These are phyloP conservation scores for Dictyostelium brefeldianum DNA, from an alignment of 78 protist species.

Conservation along the genomic window DNA sequence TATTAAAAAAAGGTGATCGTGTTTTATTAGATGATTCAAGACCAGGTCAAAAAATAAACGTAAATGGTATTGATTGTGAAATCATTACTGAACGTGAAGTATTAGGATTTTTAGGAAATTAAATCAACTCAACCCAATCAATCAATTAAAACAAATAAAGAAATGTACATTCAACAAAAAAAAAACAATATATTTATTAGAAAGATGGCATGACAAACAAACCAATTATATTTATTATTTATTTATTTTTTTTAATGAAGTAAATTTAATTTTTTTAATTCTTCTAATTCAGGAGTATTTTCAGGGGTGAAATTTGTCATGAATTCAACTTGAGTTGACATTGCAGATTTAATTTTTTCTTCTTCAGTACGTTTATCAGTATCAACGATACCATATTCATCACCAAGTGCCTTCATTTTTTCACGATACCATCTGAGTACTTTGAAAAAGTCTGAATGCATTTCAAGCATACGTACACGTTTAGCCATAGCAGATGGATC, in stretches of 20 bases:
- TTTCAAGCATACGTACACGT: conserved; percentile 72
- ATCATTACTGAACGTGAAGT: conserved; percentile 48
- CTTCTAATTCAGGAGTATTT: conserved; percentile 72
- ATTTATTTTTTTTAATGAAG: background rate
- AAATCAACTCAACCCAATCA: conserved; percentile 3
- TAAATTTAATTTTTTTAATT: conserved; percentile 55
- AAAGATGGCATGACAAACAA: background rate
- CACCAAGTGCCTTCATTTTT: conserved; percentile 82
- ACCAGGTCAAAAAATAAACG: conserved; percentile 57
- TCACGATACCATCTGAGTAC: conserved; percentile 82
- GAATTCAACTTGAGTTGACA: conserved; percentile 77
- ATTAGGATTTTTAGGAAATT: conserved; percentile 50
- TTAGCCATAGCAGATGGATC: conserved; percentile 71
- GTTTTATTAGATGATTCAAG: conserved; percentile 30
- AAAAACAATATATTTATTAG: background rate
- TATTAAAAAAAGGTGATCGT: conserved; percentile 74
- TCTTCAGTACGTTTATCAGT: conserved; percentile 61
- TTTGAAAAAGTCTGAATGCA: conserved; percentile 83
- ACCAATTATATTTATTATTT: background rate
- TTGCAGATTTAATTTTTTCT: conserved; percentile 69
- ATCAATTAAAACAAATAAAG: background rate
- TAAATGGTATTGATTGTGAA: conserved; percentile 73
- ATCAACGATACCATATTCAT: conserved; percentile 76
- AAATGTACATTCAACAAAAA: background rate
- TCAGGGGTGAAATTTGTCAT: conserved; percentile 69